A percentile compares a stretch with the other conserved stretches of the same genome.
Evolutionary conservation across 768 basidiomycete species (phyloP).

Genomic region (Erythrobasidium yunnanense): DNA sequence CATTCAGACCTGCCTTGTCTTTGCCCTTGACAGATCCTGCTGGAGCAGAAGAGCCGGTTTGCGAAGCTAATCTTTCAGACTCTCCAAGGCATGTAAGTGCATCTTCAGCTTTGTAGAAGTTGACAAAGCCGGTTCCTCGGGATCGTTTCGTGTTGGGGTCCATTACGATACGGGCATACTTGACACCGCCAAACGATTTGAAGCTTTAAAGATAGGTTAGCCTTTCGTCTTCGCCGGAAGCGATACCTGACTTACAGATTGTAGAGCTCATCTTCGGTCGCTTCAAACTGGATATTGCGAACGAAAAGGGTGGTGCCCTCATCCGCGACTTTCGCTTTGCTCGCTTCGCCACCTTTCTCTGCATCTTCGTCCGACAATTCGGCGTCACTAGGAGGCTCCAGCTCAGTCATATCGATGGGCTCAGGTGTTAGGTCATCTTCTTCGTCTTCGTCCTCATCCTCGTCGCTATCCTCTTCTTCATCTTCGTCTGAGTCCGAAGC

Average conservation of each 20-base stretch:
- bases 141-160: conserved; percentile 74
- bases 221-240: not conserved
- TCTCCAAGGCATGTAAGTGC: conserved; percentile 68
- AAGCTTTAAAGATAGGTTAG: conserved; percentile 52
- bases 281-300: conserved; percentile 81
- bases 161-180: conserved; percentile 82
- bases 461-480: conserved; percentile 38
- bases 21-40: not conserved
- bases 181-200: conserved; percentile 77
- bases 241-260: conserved; percentile 52
- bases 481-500: conserved; percentile 37
- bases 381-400: conserved; percentile 35
- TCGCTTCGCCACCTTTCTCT: conserved; percentile 25
- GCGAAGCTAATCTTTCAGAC: conserved; percentile 26
- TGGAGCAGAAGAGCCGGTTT: not conserved
- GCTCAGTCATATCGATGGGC: conserved; percentile 41
- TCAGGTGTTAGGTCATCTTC: conserved; percentile 40
- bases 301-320: conserved; percentile 85
- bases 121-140: conserved; percentile 88
- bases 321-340: conserved; percentile 25
- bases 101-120: conserved; percentile 88
- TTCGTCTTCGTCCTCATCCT: conserved; percentile 46
- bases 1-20: not conserved
- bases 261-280: conserved; percentile 84
- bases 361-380: not conserved